These are phyloP conservation scores for Gomphus sp. DNA, from an alignment of 1,284 basidiomycete genomes.

Conservation along the genomic window DNA sequence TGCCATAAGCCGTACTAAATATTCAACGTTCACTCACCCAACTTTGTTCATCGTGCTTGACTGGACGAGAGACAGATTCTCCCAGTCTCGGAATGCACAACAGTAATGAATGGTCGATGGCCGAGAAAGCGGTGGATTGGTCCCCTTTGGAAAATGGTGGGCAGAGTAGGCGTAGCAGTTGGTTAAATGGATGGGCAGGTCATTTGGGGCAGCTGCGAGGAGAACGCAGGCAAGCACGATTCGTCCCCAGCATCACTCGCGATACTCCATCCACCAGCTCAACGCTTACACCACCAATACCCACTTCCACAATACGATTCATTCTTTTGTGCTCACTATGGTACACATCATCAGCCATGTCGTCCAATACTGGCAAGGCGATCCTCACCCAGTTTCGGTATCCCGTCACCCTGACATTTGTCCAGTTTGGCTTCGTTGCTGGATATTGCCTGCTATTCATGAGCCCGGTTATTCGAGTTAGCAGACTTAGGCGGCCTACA, in stretches of 20 bases:
- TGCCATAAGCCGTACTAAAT: neutral
- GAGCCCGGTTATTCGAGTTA: constrained; percentile 60
- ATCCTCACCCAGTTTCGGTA: constrained; percentile 83
- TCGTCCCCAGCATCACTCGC: neutral
- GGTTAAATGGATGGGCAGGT: neutral
- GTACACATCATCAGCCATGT: constrained; percentile 81
- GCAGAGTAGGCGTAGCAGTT: neutral
- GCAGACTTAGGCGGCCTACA: constrained; percentile 61
- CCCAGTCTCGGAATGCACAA: neutral
- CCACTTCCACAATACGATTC: constrained; percentile 20
- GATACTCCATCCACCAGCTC: neutral
- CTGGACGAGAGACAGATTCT: neutral
- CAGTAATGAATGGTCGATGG: neutral
- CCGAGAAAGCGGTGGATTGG: neutral
- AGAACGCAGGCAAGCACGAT: neutral
- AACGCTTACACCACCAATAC: neutral
- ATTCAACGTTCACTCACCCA: neutral
- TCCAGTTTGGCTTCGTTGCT: constrained; percentile 95
- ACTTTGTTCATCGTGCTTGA: neutral
- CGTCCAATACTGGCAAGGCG: constrained; percentile 83
- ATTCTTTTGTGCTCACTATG: constrained; percentile 63
- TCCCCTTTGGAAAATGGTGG: neutral
- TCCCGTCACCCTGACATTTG: constrained; percentile 89
- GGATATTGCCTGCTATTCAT: constrained; percentile 77
- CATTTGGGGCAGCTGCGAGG: neutral